Evolutionary conservation across 2,329 filamentous ascomycete genomes (phyloP).

Genomic region (Rutstroemia sp.): DNA sequence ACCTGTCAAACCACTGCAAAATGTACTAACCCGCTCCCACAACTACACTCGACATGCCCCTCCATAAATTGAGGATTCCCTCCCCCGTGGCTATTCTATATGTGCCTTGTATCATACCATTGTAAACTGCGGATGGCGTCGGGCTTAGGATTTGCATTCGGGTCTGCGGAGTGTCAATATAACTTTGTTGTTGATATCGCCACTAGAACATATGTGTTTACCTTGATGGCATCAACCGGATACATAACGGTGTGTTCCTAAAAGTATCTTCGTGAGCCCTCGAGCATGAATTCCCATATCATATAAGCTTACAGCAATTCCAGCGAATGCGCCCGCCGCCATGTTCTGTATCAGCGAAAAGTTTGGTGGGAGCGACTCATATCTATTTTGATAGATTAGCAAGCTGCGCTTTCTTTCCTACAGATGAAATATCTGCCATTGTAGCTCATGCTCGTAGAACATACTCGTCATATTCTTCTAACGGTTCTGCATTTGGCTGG

Average conservation of each 20-base stretch:
- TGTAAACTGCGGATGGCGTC: constrained; percentile 72
- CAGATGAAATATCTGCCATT: constrained; percentile 5
- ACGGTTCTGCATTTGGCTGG: constrained; percentile 57
- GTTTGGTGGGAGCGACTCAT: constrained; percentile 90
- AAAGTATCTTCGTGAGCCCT: constrained; percentile 13
- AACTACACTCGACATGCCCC: constrained; percentile 92
- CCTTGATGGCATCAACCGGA: constrained; percentile 95
- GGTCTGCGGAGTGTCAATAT: constrained; percentile 51
- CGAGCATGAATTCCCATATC: constrained; percentile 12
- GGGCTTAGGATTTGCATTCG: constrained; percentile 96
- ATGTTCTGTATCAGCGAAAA: constrained; percentile 94
- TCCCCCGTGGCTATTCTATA: constrained; percentile 87
- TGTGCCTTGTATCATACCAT: constrained; percentile 84
- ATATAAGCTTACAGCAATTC: constrained; percentile 33
- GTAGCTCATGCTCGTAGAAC: constrained; percentile 26
- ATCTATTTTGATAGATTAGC: constrained; percentile 40
- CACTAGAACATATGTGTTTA: constrained; percentile 32
- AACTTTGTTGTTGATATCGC: background rate
- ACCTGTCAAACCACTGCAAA: background rate
- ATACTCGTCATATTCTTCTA: constrained; percentile 58
- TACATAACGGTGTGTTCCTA: constrained; percentile 99
- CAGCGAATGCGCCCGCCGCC: constrained; percentile 91
- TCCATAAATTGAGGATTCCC: constrained; percentile 87
- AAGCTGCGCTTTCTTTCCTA: constrained; percentile 1
- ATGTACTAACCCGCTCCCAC: constrained; percentile 73